Evolutionary conservation across 352 stramenopile species (phyloP).

Genomic region (Achlya hypogyna): DNA sequence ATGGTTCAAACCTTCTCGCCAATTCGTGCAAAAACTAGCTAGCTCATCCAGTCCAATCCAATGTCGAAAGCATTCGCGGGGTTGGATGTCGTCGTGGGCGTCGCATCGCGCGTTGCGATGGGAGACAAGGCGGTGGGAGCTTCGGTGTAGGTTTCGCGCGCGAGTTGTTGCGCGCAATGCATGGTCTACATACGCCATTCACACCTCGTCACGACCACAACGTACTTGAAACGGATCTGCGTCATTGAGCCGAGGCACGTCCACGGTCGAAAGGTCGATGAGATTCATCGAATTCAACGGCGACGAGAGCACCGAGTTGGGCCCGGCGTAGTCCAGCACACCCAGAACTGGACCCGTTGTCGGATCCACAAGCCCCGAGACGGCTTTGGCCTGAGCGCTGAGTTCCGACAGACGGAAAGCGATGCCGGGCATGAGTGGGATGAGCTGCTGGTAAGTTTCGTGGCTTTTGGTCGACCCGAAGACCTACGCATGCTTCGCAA

Average conservation of each 20-base stretch:
- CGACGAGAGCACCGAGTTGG: background rate
- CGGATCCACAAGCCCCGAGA: background rate
- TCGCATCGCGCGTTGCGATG: background rate
- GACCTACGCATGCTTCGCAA: background rate
- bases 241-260: background rate
- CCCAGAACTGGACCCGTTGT: background rate
- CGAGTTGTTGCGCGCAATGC: background rate
- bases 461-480: slow-evolving; percentile 9
- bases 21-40: too few species aligned
- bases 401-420: background rate
- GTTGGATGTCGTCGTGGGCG: background rate
- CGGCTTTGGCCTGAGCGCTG: background rate
- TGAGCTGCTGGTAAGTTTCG: background rate
- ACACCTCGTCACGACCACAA: background rate
- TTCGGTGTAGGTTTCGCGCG: slow-evolving; percentile 2
- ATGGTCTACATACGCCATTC: slow-evolving; percentile 1
- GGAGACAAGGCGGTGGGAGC: too few species aligned
- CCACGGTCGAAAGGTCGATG: background rate
- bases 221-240: slow-evolving; percentile 5
- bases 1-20: too few species aligned
- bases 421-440: slow-evolving; percentile 14
- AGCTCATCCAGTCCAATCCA: background rate
- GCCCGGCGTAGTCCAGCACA: slow-evolving; percentile 4
- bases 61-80: background rate
- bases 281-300: slow-evolving; percentile 1